Conservation (phyloP, 2,329 filamentous ascomycete genomes). For the Hypoxylon sp. region DNA sequence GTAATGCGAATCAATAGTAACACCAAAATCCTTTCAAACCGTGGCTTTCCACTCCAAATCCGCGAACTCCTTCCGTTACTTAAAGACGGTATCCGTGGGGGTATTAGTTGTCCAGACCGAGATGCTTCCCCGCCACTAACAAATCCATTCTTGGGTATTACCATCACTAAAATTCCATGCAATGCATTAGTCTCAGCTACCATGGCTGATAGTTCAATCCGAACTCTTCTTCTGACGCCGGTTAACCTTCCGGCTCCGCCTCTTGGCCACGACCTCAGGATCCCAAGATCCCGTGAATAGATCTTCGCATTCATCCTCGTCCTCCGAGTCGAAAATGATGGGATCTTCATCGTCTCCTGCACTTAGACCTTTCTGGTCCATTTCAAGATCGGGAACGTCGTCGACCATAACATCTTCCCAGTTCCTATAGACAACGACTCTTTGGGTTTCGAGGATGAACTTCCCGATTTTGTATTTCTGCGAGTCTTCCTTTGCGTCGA, state of each 20-base stretch:
- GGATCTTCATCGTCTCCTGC: constrained; percentile 49
- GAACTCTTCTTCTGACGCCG: constrained; percentile 39
- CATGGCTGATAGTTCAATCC: constrained; percentile 15
- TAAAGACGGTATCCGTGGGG: constrained; percentile 13
- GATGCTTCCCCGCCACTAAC: constrained; percentile 16
- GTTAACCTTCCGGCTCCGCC: constrained; percentile 59
- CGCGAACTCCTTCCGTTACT: constrained; percentile 12
- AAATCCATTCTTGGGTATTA: constrained; percentile 33
- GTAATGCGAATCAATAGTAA: constrained; percentile 19
- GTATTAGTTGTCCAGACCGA: constrained; percentile 19
- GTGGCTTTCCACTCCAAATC: constrained; percentile 1
- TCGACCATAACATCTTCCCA: constrained; percentile 66
- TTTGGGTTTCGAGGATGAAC: constrained; percentile 75
- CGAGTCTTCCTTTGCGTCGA: constrained; percentile 70
- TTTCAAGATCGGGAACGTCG: constrained; percentile 45
- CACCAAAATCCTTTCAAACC: constrained; percentile 15
- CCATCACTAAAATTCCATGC: constrained; percentile 19
- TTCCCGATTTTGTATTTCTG: constrained; percentile 79
- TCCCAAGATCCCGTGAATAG: constrained; percentile 76
- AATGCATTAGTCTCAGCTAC: constrained; percentile 16
- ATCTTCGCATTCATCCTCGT: constrained; percentile 78
- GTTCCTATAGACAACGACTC: constrained; percentile 65
- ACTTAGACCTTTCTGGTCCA: constrained; percentile 40
- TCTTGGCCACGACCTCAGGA: constrained; percentile 64
- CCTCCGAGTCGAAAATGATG: constrained; percentile 73